Conservation (phyloP, 2,329 filamentous ascomycete species). For the Aureobasidium sp. region DNA sequence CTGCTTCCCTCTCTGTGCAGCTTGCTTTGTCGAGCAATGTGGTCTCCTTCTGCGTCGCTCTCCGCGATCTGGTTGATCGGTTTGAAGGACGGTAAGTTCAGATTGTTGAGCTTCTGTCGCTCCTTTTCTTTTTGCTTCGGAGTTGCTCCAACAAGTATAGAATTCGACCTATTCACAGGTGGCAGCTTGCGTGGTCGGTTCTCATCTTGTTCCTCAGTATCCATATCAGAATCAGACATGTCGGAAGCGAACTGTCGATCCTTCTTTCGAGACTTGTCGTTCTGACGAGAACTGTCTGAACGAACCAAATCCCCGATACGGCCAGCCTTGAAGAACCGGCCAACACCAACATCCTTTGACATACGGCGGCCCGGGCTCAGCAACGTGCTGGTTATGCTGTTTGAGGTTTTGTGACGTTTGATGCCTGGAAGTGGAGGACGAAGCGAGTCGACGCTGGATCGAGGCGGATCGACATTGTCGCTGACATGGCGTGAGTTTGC, state of each 20-base stretch:
- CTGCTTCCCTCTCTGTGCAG: conserved; percentile 33
- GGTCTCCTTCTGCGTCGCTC: conserved; percentile 29
- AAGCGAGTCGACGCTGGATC: conserved; percentile 33
- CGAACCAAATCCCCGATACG: conserved; percentile 67
- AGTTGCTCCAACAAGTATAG: background rate
- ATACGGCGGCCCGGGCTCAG: conserved; percentile 15
- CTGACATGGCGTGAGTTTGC: conserved; percentile 25
- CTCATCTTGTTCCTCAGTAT: conserved; percentile 42
- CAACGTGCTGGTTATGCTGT: conserved; percentile 38
- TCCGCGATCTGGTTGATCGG: conserved; percentile 33
- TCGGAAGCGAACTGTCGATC: conserved; percentile 35
- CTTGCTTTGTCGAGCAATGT: conserved; percentile 37
- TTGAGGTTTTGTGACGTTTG: conserved; percentile 33
- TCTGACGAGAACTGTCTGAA: conserved; percentile 56
- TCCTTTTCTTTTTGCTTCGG: conserved; percentile 26
- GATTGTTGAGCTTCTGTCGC: conserved; percentile 37
- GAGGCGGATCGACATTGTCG: conserved; percentile 27
- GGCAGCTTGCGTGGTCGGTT: conserved; percentile 17
- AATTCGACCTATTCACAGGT: conserved; percentile 25
- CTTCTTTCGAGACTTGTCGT: conserved; percentile 54
- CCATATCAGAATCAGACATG: conserved; percentile 31
- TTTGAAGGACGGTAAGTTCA: conserved; percentile 46
- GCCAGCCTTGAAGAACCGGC: conserved; percentile 70
- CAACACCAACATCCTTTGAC: conserved; percentile 43
- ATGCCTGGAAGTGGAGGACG: conserved; percentile 21